Base-by-base conservation (phyloP, 495 filamentous ascomycete species). In the Penicillium alfredii region DNA sequence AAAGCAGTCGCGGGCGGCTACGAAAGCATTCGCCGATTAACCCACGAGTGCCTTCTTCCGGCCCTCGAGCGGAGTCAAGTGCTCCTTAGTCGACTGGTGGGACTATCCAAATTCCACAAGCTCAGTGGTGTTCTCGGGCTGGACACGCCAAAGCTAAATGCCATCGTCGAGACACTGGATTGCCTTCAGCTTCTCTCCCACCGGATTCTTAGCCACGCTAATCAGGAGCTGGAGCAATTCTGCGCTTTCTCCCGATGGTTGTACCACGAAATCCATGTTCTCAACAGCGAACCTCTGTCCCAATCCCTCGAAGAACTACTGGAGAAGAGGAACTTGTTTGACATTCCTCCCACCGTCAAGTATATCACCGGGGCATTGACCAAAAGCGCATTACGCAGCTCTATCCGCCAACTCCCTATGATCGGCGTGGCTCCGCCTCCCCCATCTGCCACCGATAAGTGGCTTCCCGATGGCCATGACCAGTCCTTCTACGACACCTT, bases 21-120 rank as follows among this genome's bases (percentile, higher is more conserved):
- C 16, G 77, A 85, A 34, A 83, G 74, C 35, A 74, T 98, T 7
- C 77, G 86, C 13, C 71, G 77, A 30, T 64, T 95, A 16, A 76
- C 84, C 0, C 89, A 94, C 51, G 81, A 95, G 51, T 86, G 86
- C 54, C 77, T 96, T 24, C 68, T 96, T 4, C 90, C 90, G 1
- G 88, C 88, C 0, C 60, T 96, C 7, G 87, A 95, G 43, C 73
- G 92, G 30, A 82, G 86, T 39, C 74, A 73, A 27, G 78, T 95
- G n/a, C 76, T 94, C 13, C 73, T 90, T 33, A 85, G 81, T 42
- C 80, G 85, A 8, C 72, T 97, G 13, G 73, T 86, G n/a, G 90
- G 92, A 1, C 73, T 96, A 12, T 87, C 88, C 7, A 80, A 77
- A 49, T 94, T 88, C 56, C 78, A 84, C 42, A 78, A 77, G 35